Evolutionary conservation across 2,329 filamentous ascomycete genomes (phyloP).

Genomic region (Scedosporium apiospermum): DNA sequence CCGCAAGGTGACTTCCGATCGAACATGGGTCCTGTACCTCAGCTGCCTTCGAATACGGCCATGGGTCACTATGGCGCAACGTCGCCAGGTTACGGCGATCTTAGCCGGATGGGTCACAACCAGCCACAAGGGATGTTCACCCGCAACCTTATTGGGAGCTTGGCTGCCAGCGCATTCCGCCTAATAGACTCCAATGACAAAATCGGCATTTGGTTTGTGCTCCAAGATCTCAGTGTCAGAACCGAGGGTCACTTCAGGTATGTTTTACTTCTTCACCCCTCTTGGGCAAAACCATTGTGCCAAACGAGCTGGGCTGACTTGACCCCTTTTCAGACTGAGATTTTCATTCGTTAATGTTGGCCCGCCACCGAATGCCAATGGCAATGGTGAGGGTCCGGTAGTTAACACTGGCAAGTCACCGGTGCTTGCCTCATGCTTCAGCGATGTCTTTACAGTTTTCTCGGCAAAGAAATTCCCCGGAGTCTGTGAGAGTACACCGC

Average conservation of each 20-base stretch:
- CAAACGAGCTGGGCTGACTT: neutral
- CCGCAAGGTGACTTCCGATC: slow-evolving; percentile 11
- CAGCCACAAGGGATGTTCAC: slow-evolving; percentile 80
- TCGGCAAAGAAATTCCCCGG: slow-evolving; percentile 98
- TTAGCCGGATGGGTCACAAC: slow-evolving; percentile 26
- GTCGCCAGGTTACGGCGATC: slow-evolving; percentile 17
- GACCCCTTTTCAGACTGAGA: slow-evolving; percentile 34
- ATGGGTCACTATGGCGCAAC: slow-evolving; percentile 16
- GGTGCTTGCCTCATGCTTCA: slow-evolving; percentile 78
- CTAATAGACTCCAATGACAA: slow-evolving; percentile 71
- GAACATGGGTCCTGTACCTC: slow-evolving; percentile 3
- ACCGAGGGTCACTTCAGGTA: slow-evolving; percentile 89
- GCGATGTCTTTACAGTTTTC: slow-evolving; percentile 84
- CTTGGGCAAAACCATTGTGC: neutral
- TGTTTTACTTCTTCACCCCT: slow-evolving; percentile 10
- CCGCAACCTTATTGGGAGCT: slow-evolving; percentile 84
- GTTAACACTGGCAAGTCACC: slow-evolving; percentile 70
- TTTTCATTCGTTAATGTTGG: slow-evolving; percentile 82
- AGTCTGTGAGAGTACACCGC: slow-evolving; percentile 82
- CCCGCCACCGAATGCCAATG: slow-evolving; percentile 27
- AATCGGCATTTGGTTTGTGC: slow-evolving; percentile 90
- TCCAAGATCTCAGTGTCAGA: slow-evolving; percentile 89
- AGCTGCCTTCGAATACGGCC: slow-evolving; percentile 4
- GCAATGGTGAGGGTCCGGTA: slow-evolving; percentile 19
- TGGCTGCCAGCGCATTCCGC: slow-evolving; percentile 80